Percentiles rank a stretch among this genome's conserved stretches.
Evolutionary conservation across 2,329 filamentous ascomycete species (phyloP).

Genomic region (Sporothrix phasma): DNA sequence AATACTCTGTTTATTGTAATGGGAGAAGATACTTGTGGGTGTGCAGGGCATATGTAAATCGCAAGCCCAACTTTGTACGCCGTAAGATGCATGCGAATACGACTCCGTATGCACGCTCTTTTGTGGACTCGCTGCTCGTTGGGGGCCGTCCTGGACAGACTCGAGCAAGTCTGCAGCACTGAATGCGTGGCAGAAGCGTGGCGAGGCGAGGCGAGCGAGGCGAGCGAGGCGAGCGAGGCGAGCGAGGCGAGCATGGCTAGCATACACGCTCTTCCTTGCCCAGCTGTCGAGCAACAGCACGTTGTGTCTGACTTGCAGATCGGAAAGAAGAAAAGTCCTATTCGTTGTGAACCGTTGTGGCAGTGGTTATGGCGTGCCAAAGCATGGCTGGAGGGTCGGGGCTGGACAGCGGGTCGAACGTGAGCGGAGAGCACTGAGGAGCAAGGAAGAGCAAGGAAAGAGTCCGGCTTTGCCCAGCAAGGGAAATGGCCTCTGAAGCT

Average conservation of each 20-base stretch:
- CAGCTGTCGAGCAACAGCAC: neutral
- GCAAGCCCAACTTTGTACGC: too few species aligned
- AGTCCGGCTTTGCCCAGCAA: neutral
- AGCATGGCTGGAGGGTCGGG: neutral
- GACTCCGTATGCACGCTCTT: neutral
- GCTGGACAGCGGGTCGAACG: neutral
- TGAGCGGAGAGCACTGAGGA: neutral
- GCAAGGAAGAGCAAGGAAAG: neutral
- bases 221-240: neutral
- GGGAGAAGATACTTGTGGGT: too few species aligned
- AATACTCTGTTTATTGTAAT: too few species aligned
- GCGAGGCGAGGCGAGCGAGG: neutral
- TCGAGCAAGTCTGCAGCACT: neutral
- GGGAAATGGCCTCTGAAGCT: conserved; percentile 5
- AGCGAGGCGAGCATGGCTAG: neutral
- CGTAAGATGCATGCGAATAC: too few species aligned
- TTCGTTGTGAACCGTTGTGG: too few species aligned
- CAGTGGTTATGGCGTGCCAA: neutral
- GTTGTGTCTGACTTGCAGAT: neutral
- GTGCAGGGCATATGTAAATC: too few species aligned
- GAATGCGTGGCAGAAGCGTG: neutral
- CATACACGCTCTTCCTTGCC: neutral
- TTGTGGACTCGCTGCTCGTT: neutral
- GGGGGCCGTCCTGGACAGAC: neutral
- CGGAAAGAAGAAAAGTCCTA: neutral